Conservation (phyloP, 2,329 filamentous ascomycete species). For the Colletotrichum coccodes region DNA sequence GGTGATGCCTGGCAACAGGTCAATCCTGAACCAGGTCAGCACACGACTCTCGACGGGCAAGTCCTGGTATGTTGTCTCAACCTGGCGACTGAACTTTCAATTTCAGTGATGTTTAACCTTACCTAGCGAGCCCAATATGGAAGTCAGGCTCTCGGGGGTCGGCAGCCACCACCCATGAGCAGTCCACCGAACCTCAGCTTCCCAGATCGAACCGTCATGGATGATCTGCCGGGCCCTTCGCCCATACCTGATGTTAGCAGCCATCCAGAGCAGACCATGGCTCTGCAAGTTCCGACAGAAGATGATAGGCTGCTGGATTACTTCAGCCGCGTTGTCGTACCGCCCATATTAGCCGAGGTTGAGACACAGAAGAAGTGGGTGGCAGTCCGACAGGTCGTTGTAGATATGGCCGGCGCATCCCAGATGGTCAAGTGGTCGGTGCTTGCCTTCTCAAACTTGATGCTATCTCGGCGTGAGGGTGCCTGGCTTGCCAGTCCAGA, state of each 20-base stretch:
- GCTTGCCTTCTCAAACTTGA: slow-evolving; percentile 60
- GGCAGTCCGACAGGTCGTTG: slow-evolving; percentile 56
- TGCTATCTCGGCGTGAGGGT: slow-evolving; percentile 49
- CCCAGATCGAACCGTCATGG: slow-evolving; percentile 4
- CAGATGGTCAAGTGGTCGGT: slow-evolving; percentile 59
- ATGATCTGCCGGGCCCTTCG: slow-evolving; percentile 3
- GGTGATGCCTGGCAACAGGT: slow-evolving; percentile 46
- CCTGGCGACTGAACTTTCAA: background rate
- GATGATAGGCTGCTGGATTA: slow-evolving; percentile 52
- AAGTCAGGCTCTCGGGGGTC: background rate
- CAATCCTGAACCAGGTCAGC: slow-evolving; percentile 25
- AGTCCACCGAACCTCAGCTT: slow-evolving; percentile 17
- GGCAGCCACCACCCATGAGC: slow-evolving; percentile 1
- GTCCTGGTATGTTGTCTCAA: background rate
- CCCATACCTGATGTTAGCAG: slow-evolving; percentile 10
- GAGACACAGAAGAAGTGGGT: slow-evolving; percentile 64
- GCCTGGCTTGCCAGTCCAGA: slow-evolving; percentile 43
- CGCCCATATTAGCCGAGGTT: slow-evolving; percentile 62
- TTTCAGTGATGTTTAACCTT: background rate
- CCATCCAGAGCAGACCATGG: slow-evolving; percentile 6
- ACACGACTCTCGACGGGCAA: slow-evolving; percentile 21
- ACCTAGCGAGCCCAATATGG: slow-evolving; percentile 1
- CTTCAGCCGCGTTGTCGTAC: slow-evolving; percentile 58
- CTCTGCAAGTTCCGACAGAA: slow-evolving; percentile 4
- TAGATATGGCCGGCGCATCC: slow-evolving; percentile 57